Evolutionary conservation across 2,329 filamentous ascomycete species (phyloP).

Genomic region (Dothistroma pini): DNA sequence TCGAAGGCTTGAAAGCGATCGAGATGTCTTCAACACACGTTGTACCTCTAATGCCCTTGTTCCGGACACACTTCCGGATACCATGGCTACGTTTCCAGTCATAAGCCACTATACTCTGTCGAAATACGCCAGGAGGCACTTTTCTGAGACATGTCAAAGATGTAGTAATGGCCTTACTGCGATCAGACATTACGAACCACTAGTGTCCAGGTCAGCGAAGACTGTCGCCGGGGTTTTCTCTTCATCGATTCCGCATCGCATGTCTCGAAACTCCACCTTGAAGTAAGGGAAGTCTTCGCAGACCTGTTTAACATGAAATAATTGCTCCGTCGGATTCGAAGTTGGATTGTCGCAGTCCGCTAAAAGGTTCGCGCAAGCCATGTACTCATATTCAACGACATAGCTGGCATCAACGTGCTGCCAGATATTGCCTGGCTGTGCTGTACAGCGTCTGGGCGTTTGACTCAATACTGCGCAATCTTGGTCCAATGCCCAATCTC

Average conservation of each 20-base stretch:
- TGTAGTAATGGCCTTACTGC: too few relatives aligned
- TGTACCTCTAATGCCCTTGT: not conserved
- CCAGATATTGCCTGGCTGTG: not conserved
- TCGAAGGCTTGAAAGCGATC: not conserved
- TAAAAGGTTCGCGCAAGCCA: not conserved
- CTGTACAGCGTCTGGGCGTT: not conserved
- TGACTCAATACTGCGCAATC: not conserved
- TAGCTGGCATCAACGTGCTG: not conserved
- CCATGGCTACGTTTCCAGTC: not conserved
- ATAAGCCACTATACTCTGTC: not conserved
- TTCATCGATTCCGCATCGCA: not conserved
- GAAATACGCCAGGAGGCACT: not conserved
- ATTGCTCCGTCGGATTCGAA: not conserved
- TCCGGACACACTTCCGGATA: not conserved
- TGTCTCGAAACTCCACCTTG: not conserved
- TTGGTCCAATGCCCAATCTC: not conserved
- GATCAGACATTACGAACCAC: not conserved
- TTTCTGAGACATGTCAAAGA: not conserved
- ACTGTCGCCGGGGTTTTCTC: not conserved
- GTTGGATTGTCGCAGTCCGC: not conserved
- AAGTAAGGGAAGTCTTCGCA: not conserved
- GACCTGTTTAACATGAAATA: not conserved
- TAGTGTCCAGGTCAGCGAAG: not conserved
- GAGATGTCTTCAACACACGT: not conserved
- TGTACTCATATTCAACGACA: not conserved